Evolutionary conservation across 192 early-diverging fungal genomes (phyloP), one percentile per base, ranked within the genome.

Genomic region (Pecoramyces ruminantium): DNA sequence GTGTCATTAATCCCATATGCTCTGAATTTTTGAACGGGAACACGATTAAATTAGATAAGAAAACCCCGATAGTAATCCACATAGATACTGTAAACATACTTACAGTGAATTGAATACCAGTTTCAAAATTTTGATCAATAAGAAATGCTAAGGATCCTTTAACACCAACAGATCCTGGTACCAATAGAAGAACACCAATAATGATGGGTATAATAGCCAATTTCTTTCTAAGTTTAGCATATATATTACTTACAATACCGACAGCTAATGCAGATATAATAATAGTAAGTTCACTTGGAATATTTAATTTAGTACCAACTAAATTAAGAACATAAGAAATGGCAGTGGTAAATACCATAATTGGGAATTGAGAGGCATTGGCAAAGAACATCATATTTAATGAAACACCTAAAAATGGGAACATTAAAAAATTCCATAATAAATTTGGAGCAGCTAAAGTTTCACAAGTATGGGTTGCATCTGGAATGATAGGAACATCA

Each of bases 161-260:
- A 21, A 95, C 89, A 39, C 94, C 93, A n/a, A 95, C 84, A 83
- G 88, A 90, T 77, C 95, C 95, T 12, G 95, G 96, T 0, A 95
- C 94, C 82, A 95, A 86, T 40, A 96, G 84, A 77, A 94, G 84
- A 12, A 96, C 92, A 29, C 95, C 95, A 78, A 92, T 91, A 30
- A 96, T 84, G 40, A 96, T 90, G 17, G 94, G 93, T 38, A 92
- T 93, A 83, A 96, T 90, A 13, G 93, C 94, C 13, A 93, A 88
- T 30, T 90, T 86, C 79, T 92, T 88, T 28, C 91, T 92, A 27
- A 97, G 80, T 11, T 92, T 87, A 9, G 92, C 92, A 84, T 95
- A 91, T 30, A 93, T 82, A 83, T 97, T 96, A 29, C 90, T 88
- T 39, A 90, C 86, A 39, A 96, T 79, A 13, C 95, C 96, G 83